Evolutionary conservation across 352 stramenopile species (phyloP), one percentile per base, ranked within the genome.

Genomic region (Pythium periplocum): DNA sequence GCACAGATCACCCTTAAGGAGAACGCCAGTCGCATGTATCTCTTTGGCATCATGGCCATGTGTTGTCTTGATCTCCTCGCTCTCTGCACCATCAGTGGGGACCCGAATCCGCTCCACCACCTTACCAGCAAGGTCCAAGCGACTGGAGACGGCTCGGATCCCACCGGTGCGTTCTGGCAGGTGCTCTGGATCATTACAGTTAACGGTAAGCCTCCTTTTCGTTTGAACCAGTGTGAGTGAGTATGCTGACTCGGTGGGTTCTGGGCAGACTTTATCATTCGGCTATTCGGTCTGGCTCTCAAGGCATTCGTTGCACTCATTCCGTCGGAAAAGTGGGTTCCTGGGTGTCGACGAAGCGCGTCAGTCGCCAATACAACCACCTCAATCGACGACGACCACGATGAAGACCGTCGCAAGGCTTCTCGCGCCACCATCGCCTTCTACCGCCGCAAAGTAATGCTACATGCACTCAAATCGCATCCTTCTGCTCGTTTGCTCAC

Each of bases 1-100:
- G 55, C 61, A 26, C 83, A 90, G 44, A 70, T 93, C 45, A 76
- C 78, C 48, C 61, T 87, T n/a, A 90, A 93, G 51, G 83, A 93
- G 11, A 78, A 82, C 35, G 74, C 78, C 8, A 93, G 65, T 52
- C 56, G 44, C 9, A 59, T 72, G 58, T 66, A 83, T 12, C 59
- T 93, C 2, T 9, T 77, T 3, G 64, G 64, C 3, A 85, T 90
- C 36, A 48, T 84, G 3, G 54, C 50, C 4, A 83, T 90, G 59
- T 88, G 73, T 35, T 54, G 59, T 1, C 60, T 90, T 43, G 66
- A 90, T 49, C 73, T 79, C 54, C 58, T 86, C 17, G 79, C 74
- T 44, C 62, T 93, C 45, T 78, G 68, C 57, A 77, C 62, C 12
- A 47, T 93, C 17, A 75, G 83, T 43, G 78, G 82, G 12, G 69